These are phyloP conservation scores for Ustilaginoidea virens DNA, from an alignment of 2,329 filamentous ascomycete genomes.

Conservation along the genomic window DNA sequence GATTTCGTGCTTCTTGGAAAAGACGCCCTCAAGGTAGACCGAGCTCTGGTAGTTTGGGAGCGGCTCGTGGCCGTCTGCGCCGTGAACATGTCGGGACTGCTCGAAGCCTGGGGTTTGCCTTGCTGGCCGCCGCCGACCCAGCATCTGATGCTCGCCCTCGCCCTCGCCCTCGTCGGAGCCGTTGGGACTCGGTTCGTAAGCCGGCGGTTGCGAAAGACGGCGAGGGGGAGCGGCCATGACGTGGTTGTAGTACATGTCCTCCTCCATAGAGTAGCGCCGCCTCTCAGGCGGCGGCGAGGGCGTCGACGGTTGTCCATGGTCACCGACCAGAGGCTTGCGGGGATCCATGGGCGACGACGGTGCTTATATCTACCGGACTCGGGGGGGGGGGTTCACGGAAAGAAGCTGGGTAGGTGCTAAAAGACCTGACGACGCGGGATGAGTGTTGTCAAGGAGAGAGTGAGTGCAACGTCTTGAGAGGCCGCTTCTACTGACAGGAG, in stretches of 20 bases:
- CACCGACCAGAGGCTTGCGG: slow-evolving; percentile 13
- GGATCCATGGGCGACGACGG: slow-evolving; percentile 18
- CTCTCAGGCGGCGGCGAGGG: slow-evolving; percentile 20
- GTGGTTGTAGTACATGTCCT: slow-evolving; percentile 36
- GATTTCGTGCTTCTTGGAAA: slow-evolving; percentile 50
- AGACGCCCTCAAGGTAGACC: slow-evolving; percentile 39
- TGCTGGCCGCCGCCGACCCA: slow-evolving; percentile 2
- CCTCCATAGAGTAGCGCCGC: slow-evolving; percentile 37
- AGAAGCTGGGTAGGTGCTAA: slow-evolving; percentile 1
- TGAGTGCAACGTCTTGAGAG: slow-evolving; percentile 1
- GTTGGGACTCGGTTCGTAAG: slow-evolving; percentile 20
- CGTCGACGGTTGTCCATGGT: slow-evolving; percentile 17
- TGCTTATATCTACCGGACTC: slow-evolving; percentile 7
- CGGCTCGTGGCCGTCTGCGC: slow-evolving; percentile 19
- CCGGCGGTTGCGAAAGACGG: slow-evolving; percentile 31
- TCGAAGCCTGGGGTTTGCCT: slow-evolving; percentile 8
- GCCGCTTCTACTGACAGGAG: slow-evolving; percentile 9
- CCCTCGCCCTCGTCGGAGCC: slow-evolving; percentile 2
- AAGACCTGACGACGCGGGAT: background rate
- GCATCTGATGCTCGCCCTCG: too few species aligned
- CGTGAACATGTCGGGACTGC: slow-evolving; percentile 15
- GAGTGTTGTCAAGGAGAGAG: slow-evolving; percentile 3
- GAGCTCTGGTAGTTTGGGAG: slow-evolving; percentile 42
- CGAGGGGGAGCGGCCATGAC: slow-evolving; percentile 30
- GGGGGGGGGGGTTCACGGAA: too few species aligned